Percentiles rank a stretch among this genome's conserved stretches.
Evolutionary conservation across 352 stramenopile genomes (phyloP).

Genomic region (Pythium coloratum): DNA sequence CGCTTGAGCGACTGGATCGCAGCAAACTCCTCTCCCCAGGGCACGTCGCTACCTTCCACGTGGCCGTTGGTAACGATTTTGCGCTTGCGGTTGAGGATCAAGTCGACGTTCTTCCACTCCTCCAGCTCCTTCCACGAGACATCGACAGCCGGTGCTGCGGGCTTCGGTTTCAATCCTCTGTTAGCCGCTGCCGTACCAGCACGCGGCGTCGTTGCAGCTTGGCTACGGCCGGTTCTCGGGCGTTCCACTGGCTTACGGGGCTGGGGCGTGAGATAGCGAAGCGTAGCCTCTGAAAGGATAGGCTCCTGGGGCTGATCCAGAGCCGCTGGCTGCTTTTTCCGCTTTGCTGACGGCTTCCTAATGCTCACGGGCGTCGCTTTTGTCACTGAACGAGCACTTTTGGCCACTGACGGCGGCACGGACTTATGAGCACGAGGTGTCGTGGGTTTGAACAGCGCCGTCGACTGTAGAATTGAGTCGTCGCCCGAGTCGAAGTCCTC

Average conservation of each 20-base stretch:
- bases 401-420: neutral
- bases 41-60: slow-evolving; percentile 44
- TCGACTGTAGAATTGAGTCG: neutral
- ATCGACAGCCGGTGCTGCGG: neutral
- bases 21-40: slow-evolving; percentile 62
- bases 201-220: neutral
- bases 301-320: neutral
- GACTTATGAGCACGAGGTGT: neutral
- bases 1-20: slow-evolving; percentile 64
- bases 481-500: neutral
- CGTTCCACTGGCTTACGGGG: neutral
- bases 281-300: slow-evolving; percentile 11
- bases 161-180: neutral
- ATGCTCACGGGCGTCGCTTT: neutral
- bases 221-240: neutral
- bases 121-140: slow-evolving; percentile 44
- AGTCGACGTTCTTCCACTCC: slow-evolving; percentile 61
- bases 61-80: slow-evolving; percentile 41
- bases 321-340: neutral
- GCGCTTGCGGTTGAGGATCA: slow-evolving; percentile 55
- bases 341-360: neutral
- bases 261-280: slow-evolving; percentile 20
- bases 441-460: neutral
- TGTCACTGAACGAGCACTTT: neutral
- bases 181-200: slow-evolving; percentile 7